Base-by-base conservation (phyloP, 2,329 filamentous ascomycete genomes). In the Botrytis fabae region DNA sequence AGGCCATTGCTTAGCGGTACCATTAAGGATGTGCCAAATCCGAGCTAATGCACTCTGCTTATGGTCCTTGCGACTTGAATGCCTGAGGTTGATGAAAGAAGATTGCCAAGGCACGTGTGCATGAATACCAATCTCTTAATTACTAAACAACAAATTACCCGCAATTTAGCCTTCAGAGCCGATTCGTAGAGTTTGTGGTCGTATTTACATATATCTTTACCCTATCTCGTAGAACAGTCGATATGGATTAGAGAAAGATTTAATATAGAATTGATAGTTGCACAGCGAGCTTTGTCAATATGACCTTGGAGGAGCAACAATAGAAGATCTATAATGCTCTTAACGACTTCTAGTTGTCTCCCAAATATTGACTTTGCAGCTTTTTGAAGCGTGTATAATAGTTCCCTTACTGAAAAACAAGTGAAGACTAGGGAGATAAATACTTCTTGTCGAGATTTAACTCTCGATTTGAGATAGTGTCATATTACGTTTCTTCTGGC, bases 401-500 rank as follows among this genome's bases (percentile, higher is more conserved):
- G 25, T 51, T n/a, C 10, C 4, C 22, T 25, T 25, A 12, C 14
- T 51, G 22, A 14, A 51, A 0, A 14, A n/a, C 25, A 4, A 14
- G 48, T 51, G 10, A 9, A 6, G 2, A 4, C 2, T 51, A 6
- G 4, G 0, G n/a, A n/a, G 48, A 51, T 51, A 9, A 14, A 51
- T 25, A n/a, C 4, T 0, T 6, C n/a, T n/a, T 51, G 4, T n/a
- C 25, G 48, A 51, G 22, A n/a, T n/a, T 1, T 2, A 6, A n/a
- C 10, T 51, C 8, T n/a, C 5, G 22, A n/a, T n/a, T 14, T 14
- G 4, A n/a, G 2, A 51, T 10, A n/a, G n/a, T 4, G 48, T 10
- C 25, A 0, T n/a, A 12, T n/a, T 6, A 10, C 5, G 1, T 12
- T n/a, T 6, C 1, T n/a, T 51, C 10, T 6, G 5, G 10, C 48